A percentile compares a stretch with the other conserved stretches of the same genome.
Evolutionary conservation across 495 filamentous ascomycete species (phyloP).

Genomic region (Podospora pseudoanserina): DNA sequence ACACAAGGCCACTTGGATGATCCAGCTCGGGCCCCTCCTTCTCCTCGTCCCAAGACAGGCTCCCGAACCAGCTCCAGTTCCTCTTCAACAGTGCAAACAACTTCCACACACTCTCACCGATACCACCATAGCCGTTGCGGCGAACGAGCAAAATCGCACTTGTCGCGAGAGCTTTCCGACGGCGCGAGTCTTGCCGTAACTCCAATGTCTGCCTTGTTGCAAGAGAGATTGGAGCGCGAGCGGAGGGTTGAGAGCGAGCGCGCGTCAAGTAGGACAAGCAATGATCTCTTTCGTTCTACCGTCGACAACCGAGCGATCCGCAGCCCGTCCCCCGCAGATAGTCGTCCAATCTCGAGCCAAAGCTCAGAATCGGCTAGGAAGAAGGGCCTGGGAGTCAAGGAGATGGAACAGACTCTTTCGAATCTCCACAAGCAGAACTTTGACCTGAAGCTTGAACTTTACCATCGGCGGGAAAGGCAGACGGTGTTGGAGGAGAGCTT

Average conservation of each 20-base stretch:
- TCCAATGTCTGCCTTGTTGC: constrained; percentile 44
- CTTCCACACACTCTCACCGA: constrained; percentile 28
- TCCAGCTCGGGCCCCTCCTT: constrained; percentile 28
- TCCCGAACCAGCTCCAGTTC: constrained; percentile 44
- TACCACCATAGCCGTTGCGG: constrained; percentile 30
- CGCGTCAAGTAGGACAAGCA: constrained; percentile 33
- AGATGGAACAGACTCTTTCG: constrained; percentile 46
- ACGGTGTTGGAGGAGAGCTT: constrained; percentile 56
- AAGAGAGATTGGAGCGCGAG: constrained; percentile 49
- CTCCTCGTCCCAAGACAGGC: constrained; percentile 33
- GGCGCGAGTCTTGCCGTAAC: constrained; percentile 28
- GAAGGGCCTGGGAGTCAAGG: constrained; percentile 46
- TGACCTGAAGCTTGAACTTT: constrained; percentile 81
- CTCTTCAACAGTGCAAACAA: constrained; percentile 33
- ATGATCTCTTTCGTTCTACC: constrained; percentile 33
- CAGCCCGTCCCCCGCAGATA: constrained; percentile 34
- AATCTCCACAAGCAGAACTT: constrained; percentile 85
- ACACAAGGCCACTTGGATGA: constrained; percentile 18
- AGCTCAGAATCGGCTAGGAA: constrained; percentile 35
- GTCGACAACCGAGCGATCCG: constrained; percentile 24
- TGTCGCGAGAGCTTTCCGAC: constrained; percentile 33
- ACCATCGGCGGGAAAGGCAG: constrained; percentile 62
- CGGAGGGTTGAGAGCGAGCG: constrained; percentile 47
- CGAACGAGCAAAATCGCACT: constrained; percentile 29
- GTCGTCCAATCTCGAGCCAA: constrained; percentile 33